phyloP scores from a whole-genome alignment of 495 filamentous ascomycete species.

The Lasiosphaeria hispida region DNA sequence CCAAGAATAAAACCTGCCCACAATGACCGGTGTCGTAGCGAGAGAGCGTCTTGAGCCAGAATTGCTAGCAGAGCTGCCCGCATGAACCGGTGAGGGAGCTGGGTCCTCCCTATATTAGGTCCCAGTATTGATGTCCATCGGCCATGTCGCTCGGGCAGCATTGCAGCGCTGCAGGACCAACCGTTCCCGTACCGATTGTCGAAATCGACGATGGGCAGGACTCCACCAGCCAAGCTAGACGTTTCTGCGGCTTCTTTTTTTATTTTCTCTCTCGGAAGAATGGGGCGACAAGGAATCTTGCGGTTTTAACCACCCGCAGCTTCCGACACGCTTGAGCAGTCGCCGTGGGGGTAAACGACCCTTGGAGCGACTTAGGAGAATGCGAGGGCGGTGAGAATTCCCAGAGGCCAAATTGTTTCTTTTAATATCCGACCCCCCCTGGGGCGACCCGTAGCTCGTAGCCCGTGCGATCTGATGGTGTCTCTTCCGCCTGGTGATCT shows the following conservation, averaged over 20 bases:
- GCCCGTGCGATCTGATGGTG: no score
- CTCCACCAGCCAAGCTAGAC: no score
- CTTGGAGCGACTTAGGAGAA: neutral
- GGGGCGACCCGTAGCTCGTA: no score
- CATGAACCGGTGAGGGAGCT: constrained; percentile 16
- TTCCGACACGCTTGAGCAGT: neutral
- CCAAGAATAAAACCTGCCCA: neutral
- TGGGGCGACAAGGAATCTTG: neutral
- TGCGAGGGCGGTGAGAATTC: no score
- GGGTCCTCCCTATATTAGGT: constrained; percentile 12
- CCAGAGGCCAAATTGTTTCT: no score
- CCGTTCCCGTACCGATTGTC: neutral
- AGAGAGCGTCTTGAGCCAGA: neutral
- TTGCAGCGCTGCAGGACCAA: constrained; percentile 8
- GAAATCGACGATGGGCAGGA: no score
- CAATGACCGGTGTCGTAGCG: neutral
- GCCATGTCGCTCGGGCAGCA: constrained; percentile 8
- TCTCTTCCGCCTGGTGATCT: no score
- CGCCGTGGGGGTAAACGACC: neutral
- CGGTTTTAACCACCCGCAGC: neutral
- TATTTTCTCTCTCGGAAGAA: neutral
- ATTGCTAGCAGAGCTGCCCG: neutral
- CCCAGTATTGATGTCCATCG: neutral
- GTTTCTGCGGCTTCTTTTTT: neutral
- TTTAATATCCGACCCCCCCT: no score